Base-by-base conservation (phyloP, 768 basidiomycete species). In the Psilocybe tampanensis region DNA sequence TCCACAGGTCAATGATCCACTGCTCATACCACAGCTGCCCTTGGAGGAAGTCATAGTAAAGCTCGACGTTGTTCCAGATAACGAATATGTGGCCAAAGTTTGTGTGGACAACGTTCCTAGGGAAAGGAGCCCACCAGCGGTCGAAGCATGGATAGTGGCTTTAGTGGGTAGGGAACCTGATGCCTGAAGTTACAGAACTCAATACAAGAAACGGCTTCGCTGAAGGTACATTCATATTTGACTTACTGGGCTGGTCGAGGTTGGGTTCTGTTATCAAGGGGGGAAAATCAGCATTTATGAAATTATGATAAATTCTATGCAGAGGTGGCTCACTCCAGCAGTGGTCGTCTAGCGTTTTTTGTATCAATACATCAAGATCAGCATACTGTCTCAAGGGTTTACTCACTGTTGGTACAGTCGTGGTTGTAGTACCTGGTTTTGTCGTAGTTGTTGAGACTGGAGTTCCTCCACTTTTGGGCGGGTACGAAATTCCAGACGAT, bases 11-110 rank as follows among this genome's bases (percentile, higher is more conserved):
- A 86, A 73, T 33, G 68, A 56, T 7, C 81, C 79, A 44, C 69
- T 64, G 18, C 74, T 75, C 36, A 86, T 77, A 17, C 78, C 81
- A 64, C 85, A 87, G 50, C 67, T 72, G 13, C 86, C 86, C 67
- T 86, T 86, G 11, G 81, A 83, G 21, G 83, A 83, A 22, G 74
- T 74, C 73, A 87, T 74, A 9, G 82, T 85, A 71, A 86, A 85
- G 62, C 79, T 77, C 8, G 74, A 73, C 21, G 75, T 62, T 17
- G 76, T 71, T 29, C 83, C 82, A 8, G 79, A 75, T 24, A 82
- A 57, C 1, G 80, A 80, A 63, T 78, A 81, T 2, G 84, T 85
- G 12, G 83, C 85, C 32, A 80, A 72, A 8, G 84, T 85, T 66
- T 86, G 85, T 9, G 80, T 81, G 8, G 82, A 84, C 83, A 83